These are phyloP conservation scores for Zygoascus sp. DNA, from an alignment of 1,139 yeast genomes.

Conservation along the genomic window DNA sequence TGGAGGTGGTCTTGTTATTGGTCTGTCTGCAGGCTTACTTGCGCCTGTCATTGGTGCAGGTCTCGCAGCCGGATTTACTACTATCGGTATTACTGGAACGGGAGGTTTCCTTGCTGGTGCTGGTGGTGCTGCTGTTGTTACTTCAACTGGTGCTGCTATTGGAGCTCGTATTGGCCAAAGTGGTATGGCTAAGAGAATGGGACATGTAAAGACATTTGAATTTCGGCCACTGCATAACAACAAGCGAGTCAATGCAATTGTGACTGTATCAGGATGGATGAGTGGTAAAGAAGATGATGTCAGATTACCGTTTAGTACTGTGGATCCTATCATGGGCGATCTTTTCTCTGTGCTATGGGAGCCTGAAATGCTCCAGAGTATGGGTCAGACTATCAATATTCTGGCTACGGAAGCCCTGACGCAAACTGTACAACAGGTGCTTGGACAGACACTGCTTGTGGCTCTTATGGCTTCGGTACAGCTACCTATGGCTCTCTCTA, in stretches of 20 bases:
- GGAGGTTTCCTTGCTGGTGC: constrained; percentile 91
- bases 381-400: constrained; percentile 93
- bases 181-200: constrained; percentile 84
- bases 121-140: constrained; percentile 93
- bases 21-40: constrained; percentile 87
- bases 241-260: constrained; percentile 76
- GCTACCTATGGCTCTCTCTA: constrained; percentile 85
- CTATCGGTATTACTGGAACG: constrained; percentile 91
- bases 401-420: constrained; percentile 91
- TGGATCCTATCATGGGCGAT: constrained; percentile 98
- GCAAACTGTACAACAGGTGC: constrained; percentile 88
- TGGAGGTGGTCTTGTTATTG: constrained; percentile 95
- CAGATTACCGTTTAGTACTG: constrained; percentile 89
- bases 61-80: constrained; percentile 91
- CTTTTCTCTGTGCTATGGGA: constrained; percentile 91
- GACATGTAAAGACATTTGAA: constrained; percentile 91
- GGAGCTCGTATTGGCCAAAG: constrained; percentile 86
- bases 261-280: constrained; percentile 99
- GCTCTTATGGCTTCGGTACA: constrained; percentile 96
- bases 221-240: constrained; percentile 89
- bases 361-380: constrained; percentile 93
- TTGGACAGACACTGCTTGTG: constrained; percentile 88
- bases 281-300: constrained; percentile 93
- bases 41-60: constrained; percentile 99
- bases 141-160: constrained; percentile 84